Evolutionary conservation across 2,329 filamentous ascomycete species (phyloP).

Genomic region (Alternaria triticina): DNA sequence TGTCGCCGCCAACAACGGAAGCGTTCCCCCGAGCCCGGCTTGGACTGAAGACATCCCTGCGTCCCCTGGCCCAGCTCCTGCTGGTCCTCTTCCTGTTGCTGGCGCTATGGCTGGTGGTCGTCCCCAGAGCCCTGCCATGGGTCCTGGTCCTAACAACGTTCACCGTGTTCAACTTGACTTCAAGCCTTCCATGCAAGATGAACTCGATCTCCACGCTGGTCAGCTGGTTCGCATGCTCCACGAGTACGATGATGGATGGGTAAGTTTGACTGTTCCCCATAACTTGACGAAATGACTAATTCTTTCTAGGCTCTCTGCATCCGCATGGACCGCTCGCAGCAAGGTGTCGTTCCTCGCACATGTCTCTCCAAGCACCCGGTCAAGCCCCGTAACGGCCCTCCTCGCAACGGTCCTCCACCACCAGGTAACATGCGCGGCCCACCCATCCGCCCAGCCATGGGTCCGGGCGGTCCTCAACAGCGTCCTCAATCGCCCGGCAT

Average conservation of each 20-base stretch:
- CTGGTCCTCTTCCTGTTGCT: constrained; percentile 52
- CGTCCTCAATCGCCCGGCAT: constrained; percentile 57
- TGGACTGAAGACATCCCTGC: constrained; percentile 67
- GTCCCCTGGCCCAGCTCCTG: constrained; percentile 54
- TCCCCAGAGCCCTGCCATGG: constrained; percentile 62
- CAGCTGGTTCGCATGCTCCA: constrained; percentile 88
- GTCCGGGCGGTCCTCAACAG: constrained; percentile 41
- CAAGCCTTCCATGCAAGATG: constrained; percentile 88
- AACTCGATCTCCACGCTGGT: constrained; percentile 80
- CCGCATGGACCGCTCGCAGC: constrained; percentile 84
- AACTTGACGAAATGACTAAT: not conserved
- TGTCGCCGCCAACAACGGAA: constrained; percentile 55
- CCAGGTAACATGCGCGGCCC: constrained; percentile 39
- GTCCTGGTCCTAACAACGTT: constrained; percentile 64
- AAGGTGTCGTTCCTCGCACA: constrained; percentile 92
- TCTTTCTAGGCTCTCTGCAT: constrained; percentile 79
- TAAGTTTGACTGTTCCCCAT: constrained; percentile 57
- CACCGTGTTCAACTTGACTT: constrained; percentile 96
- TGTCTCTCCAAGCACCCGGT: constrained; percentile 92
- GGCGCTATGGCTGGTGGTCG: constrained; percentile 66
- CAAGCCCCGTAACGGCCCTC: constrained; percentile 72
- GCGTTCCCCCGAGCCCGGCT: constrained; percentile 61
- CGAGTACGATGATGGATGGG: constrained; percentile 98
- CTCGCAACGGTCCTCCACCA: constrained; percentile 50
- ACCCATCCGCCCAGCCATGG: constrained; percentile 38